Evolutionary conservation across 768 basidiomycete genomes (phyloP).

Genomic region (Hirschioporus abietinus): DNA sequence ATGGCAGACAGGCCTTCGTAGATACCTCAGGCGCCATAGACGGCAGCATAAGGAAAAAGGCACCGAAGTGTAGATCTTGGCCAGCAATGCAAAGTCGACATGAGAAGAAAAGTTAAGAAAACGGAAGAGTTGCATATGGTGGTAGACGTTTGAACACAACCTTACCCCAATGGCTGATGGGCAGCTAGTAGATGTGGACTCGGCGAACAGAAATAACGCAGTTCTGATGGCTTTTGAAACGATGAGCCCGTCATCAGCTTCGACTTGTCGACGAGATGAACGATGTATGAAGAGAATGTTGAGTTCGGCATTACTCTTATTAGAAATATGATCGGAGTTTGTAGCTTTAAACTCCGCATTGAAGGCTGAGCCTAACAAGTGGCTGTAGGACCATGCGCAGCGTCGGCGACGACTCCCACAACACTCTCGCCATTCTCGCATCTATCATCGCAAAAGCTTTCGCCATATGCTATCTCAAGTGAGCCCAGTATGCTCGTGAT

Average conservation of each 20-base stretch:
- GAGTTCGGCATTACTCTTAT: neutral
- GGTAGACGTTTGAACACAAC: neutral
- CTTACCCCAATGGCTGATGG: neutral
- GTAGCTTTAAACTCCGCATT: neutral
- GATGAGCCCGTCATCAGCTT: neutral
- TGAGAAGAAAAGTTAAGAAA: neutral
- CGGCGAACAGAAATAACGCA: neutral
- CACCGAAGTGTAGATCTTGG: neutral
- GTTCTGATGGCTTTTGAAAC: neutral
- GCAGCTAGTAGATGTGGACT: neutral
- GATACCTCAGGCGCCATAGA: neutral
- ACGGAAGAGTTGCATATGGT: neutral
- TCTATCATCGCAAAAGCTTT: neutral
- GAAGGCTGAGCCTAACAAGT: too few relatives aligned
- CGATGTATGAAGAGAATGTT: neutral
- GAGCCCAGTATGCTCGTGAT: neutral
- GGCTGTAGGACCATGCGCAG: too few relatives aligned
- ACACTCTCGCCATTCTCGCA: neutral
- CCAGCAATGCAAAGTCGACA: neutral
- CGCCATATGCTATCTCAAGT: neutral
- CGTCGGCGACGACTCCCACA: neutral
- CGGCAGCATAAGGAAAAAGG: neutral
- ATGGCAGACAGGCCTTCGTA: neutral
- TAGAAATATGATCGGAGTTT: neutral
- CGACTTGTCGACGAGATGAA: neutral